Percentiles rank a stretch among this genome's conserved stretches.
These are phyloP conservation scores for Yamadazyma songkhlaensis DNA, from an alignment of 1,139 yeast species.

Conservation along the genomic window DNA sequence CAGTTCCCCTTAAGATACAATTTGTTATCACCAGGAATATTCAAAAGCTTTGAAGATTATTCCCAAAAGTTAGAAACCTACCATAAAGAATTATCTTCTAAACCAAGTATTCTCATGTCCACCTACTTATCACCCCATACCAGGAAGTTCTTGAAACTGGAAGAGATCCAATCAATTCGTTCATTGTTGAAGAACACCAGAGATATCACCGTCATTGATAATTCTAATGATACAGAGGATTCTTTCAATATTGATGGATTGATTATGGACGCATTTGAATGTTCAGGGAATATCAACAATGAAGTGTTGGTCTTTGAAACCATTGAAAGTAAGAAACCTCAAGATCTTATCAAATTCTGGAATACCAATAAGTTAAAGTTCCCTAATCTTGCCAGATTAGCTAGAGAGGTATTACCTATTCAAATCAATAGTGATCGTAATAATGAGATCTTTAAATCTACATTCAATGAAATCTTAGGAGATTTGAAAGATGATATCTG, in stretches of 20 bases:
- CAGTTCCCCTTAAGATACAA: conserved; percentile 10
- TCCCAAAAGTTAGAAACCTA: conserved; percentile 8
- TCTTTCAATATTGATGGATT: conserved; percentile 20
- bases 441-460: conserved; percentile 16
- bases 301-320: conserved; percentile 27
- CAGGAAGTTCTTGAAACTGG: conserved; percentile 20
- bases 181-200: conserved; percentile 1
- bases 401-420: conserved; percentile 17
- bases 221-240: conserved; percentile 8
- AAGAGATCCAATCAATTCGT: conserved; percentile 17
- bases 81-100: conserved; percentile 11
- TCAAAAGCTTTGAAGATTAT: conserved; percentile 11
- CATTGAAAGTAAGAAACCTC: conserved; percentile 12
- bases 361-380: conserved; percentile 14
- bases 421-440: conserved; percentile 17
- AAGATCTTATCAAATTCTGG: conserved; percentile 19
- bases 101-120: conserved; percentile 18
- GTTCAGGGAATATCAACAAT: conserved; percentile 24
- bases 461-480: conserved; percentile 8
- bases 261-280: conserved; percentile 25
- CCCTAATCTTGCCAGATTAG: conserved; percentile 16
- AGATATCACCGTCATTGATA: background rate
- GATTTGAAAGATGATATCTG: conserved; percentile 16
- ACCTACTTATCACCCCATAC: conserved; percentile 27
- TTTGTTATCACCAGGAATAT: conserved; percentile 10